Evolutionary conservation across 441 rosid genomes (phyloP).

Genomic region (Cnidoscolus chayamansa): DNA sequence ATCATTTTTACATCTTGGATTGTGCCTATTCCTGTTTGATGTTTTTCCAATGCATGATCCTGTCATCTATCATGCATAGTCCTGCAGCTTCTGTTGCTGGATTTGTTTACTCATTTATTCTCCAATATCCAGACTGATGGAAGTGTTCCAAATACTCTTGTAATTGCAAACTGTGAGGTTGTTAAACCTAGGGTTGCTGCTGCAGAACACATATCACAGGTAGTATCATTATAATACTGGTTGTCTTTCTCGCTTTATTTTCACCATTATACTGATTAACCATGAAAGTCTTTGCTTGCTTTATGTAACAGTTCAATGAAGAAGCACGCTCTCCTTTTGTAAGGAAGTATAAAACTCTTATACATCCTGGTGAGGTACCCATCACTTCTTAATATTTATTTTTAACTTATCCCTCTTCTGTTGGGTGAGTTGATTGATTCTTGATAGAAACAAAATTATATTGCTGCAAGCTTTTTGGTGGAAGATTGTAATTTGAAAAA

Average conservation of each 20-base stretch:
- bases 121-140: slow-evolving; percentile 73
- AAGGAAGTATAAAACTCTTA: slow-evolving; percentile 80
- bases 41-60: background rate
- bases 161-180: slow-evolving; percentile 90
- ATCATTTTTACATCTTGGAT: background rate
- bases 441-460: background rate
- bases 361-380: slow-evolving; percentile 93
- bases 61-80: slow-evolving; percentile 1
- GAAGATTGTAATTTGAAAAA: background rate
- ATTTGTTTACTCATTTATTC: slow-evolving; percentile 11
- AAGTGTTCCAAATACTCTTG: slow-evolving; percentile 92
- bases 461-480: background rate
- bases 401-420: background rate
- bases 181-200: slow-evolving; percentile 97
- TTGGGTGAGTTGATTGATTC: background rate
- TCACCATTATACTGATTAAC: slow-evolving; percentile 5
- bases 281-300: background rate
- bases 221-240: slow-evolving; percentile 17
- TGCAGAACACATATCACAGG: slow-evolving; percentile 96
- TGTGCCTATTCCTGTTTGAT: background rate
- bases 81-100: background rate
- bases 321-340: slow-evolving; percentile 94
- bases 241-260: background rate
- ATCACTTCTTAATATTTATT: background rate
- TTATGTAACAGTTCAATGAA: slow-evolving; percentile 70